Evolutionary conservation across 306 rosid species (phyloP).

Genomic region (Quercus glauca): DNA sequence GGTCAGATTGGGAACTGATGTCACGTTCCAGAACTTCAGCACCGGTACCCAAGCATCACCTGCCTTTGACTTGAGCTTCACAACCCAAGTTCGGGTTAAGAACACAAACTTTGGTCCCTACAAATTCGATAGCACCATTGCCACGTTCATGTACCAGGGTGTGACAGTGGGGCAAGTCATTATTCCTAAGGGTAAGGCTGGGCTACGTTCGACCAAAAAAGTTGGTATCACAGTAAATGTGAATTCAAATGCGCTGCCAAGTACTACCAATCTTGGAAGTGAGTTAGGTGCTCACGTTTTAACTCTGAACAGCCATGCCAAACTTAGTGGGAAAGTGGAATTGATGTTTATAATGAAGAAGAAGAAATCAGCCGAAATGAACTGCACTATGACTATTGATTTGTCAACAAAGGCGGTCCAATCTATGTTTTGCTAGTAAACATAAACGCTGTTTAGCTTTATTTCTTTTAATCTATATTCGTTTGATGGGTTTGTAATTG

Average conservation of each 20-base stretch:
- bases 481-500: not conserved
- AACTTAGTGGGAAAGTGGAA: slow-evolving; percentile 24
- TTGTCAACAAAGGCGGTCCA: not conserved
- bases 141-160: slow-evolving; percentile 14
- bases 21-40: not conserved
- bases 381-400: slow-evolving; percentile 23
- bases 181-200: slow-evolving; percentile 23
- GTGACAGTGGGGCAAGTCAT: slow-evolving; percentile 13
- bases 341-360: slow-evolving; percentile 25
- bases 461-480: not conserved
- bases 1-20: not conserved
- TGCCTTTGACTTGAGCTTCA: slow-evolving; percentile 22
- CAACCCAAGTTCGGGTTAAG: slow-evolving; percentile 23
- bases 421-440: slow-evolving; percentile 5
- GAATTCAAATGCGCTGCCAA: slow-evolving; percentile 6
- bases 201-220: slow-evolving; percentile 23
- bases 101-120: slow-evolving; percentile 33
- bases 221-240: slow-evolving; percentile 18
- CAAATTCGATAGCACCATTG: slow-evolving; percentile 15
- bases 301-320: slow-evolving; percentile 18
- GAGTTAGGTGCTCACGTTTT: slow-evolving; percentile 11
- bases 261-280: slow-evolving; percentile 3
- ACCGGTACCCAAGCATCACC: not conserved
- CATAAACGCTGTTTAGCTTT: not conserved
- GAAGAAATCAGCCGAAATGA: slow-evolving; percentile 22